These are phyloP conservation scores for Mortierella sp. DNA, from an alignment of 371 early-diverging fungal species.

Conservation along the genomic window DNA sequence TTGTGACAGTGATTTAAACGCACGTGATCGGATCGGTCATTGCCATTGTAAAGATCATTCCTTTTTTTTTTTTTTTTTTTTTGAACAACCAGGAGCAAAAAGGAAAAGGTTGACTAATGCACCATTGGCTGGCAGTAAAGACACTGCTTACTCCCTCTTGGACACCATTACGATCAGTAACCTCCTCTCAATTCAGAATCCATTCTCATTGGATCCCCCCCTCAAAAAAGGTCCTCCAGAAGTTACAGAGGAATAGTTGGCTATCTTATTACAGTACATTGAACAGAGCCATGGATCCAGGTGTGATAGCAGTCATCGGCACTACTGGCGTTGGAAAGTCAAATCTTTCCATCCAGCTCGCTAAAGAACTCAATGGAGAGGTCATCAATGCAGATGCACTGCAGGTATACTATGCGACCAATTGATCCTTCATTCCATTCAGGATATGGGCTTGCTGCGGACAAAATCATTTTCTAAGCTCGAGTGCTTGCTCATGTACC, in stretches of 20 bases:
- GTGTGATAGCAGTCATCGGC: constrained; percentile 74
- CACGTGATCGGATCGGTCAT: not conserved
- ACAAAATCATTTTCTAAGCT: constrained; percentile 1
- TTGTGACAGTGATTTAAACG: not conserved
- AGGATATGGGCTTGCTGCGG: not conserved
- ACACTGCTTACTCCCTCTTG: not conserved
- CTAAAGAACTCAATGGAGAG: constrained; percentile 87
- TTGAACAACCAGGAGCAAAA: not conserved
- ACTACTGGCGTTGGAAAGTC: constrained; percentile 97
- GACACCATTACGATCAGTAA: not conserved
- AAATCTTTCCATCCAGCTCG: constrained; percentile 89
- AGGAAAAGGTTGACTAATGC: constrained; percentile 7
- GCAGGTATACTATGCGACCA: constrained; percentile 71
- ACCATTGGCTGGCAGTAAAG: constrained; percentile 21
- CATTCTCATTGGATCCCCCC: not conserved
- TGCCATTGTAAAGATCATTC: no score
- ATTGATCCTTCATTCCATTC: not conserved
- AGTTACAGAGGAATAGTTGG: not conserved
- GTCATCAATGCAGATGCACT: constrained; percentile 96
- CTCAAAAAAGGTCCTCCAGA: not conserved
- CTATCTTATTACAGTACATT: not conserved
- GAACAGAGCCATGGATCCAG: constrained; percentile 38
- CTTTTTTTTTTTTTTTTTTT: not conserved
- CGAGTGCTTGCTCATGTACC: not conserved
- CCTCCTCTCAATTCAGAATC: not conserved